phyloP scores from a whole-genome alignment of 768 basidiomycete species.

The Boletus vermiculosoides region DNA sequence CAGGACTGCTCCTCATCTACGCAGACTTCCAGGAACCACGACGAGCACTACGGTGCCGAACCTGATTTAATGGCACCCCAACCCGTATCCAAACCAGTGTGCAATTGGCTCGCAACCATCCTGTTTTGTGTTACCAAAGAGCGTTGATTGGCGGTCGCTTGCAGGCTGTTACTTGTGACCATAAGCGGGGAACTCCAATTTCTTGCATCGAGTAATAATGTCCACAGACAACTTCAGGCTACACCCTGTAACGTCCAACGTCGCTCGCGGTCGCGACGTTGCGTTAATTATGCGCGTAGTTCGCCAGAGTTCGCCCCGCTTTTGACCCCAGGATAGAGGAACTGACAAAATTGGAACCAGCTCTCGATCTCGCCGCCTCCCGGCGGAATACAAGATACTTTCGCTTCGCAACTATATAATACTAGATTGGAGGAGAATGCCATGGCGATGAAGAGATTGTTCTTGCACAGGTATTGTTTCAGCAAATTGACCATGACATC shows the following conservation, averaged over 20 bases:
- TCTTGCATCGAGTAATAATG: neutral
- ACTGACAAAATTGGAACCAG: neutral
- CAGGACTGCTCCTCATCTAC: neutral
- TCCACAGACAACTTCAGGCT: neutral
- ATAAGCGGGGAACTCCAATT: neutral
- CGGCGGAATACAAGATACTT: neutral
- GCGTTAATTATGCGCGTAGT: neutral
- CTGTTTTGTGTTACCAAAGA: neutral
- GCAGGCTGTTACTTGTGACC: neutral
- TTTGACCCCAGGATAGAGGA: neutral
- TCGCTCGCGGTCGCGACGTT: neutral
- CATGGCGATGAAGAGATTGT: neutral
- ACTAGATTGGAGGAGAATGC: neutral
- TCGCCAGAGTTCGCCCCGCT: neutral
- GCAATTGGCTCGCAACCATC: neutral
- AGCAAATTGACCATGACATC: neutral
- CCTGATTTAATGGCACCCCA: neutral
- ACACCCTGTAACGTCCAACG: neutral
- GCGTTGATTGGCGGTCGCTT: neutral
- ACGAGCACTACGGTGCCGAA: too few relatives aligned
- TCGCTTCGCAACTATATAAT: neutral
- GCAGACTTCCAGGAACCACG: neutral
- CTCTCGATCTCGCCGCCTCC: neutral
- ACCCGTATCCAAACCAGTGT: neutral
- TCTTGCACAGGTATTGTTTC: neutral